These are phyloP conservation scores for Discostella stelligeroides DNA, from an alignment of 108 stramenopile species.

Conservation along the genomic window DNA sequence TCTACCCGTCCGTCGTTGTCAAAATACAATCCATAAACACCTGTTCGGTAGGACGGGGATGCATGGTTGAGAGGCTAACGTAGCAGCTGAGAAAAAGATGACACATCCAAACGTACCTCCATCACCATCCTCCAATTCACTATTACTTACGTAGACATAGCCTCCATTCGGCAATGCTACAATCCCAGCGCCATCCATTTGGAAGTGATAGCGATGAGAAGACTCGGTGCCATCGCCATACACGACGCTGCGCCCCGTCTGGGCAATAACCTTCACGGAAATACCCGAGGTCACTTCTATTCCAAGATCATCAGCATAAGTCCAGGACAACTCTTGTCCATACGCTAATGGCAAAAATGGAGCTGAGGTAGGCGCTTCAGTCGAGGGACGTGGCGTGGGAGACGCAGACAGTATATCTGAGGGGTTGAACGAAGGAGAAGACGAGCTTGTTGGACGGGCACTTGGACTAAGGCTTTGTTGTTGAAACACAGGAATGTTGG, in stretches of 20 bases:
- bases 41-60: background rate
- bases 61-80: background rate
- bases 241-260: background rate
- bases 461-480: background rate
- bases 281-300: background rate
- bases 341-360: constrained; percentile 6
- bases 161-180: constrained; percentile 13
- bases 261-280: constrained; percentile 9
- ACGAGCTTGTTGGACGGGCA: constrained; percentile 11
- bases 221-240: constrained; percentile 9
- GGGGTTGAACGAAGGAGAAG: constrained; percentile 1
- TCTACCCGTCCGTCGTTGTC: constrained; percentile 13
- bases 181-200: constrained; percentile 15
- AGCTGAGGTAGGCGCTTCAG: background rate
- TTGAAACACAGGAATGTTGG: no score
- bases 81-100: background rate
- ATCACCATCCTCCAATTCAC: constrained; percentile 6
- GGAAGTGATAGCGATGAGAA: background rate
- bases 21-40: constrained; percentile 23
- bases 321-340: constrained; percentile 1
- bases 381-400: background rate
- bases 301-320: background rate
- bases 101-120: constrained; percentile 7
- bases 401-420: background rate
- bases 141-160: constrained; percentile 22